phyloP scores from a whole-genome alignment of 1,284 basidiomycete genomes.

The Apiotrichum sp. region DNA sequence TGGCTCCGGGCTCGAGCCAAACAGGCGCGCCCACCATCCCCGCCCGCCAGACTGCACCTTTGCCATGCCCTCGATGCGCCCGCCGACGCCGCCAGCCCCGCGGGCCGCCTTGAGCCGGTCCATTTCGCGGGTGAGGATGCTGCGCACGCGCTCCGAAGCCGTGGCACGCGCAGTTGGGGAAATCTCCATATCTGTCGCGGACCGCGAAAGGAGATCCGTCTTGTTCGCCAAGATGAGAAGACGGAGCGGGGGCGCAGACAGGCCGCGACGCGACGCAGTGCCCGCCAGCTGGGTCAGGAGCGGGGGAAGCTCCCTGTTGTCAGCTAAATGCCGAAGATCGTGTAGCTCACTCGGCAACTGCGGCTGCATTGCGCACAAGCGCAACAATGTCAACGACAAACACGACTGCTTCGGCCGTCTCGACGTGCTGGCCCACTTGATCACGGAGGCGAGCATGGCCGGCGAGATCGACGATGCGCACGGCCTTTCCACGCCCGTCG shows the following conservation, averaged over 20 bases:
- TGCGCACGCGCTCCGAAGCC: conserved; percentile 32
- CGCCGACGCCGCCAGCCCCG: conserved; percentile 24
- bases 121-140: conserved; percentile 44
- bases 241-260: conserved; percentile 22
- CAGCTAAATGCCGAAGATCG: background rate
- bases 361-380: conserved; percentile 33
- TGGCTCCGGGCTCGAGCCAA: conserved; percentile 17
- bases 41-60: conserved; percentile 22
- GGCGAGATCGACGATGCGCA: conserved; percentile 40
- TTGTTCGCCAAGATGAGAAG: conserved; percentile 44
- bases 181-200: conserved; percentile 18
- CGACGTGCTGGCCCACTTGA: conserved; percentile 28
- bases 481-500: conserved; percentile 14
- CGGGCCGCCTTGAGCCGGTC: conserved; percentile 41
- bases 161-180: conserved; percentile 19
- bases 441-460: conserved; percentile 46
- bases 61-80: conserved; percentile 42
- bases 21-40: conserved; percentile 24
- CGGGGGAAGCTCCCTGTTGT: conserved; percentile 34
- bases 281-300: conserved; percentile 38
- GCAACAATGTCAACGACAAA: conserved; percentile 43
- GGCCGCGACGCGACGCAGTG: conserved; percentile 17
- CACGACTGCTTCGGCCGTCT: conserved; percentile 31
- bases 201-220: conserved; percentile 36
- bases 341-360: conserved; percentile 41